Conservation (phyloP, 2,329 filamentous ascomycete genomes). For the Penicillium aurantiogriseum region DNA sequence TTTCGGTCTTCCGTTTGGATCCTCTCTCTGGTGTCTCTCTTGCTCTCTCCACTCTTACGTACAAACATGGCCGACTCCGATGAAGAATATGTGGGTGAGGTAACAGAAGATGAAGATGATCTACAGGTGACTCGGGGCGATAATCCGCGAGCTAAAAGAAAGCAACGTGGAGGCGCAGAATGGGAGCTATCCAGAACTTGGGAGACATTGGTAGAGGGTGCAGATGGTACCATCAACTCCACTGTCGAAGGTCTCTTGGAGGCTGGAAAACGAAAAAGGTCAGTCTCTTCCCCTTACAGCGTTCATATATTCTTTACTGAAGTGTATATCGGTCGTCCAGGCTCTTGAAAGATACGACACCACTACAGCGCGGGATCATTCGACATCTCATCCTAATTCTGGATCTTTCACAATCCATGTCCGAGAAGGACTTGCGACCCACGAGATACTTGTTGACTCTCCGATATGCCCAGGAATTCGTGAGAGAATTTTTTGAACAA, state of each 20-base stretch:
- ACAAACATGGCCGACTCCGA: slow-evolving; percentile 47
- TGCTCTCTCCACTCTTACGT: not conserved
- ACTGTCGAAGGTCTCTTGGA: slow-evolving; percentile 72
- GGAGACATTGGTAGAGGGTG: slow-evolving; percentile 74
- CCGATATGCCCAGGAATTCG: slow-evolving; percentile 80
- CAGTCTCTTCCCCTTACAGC: slow-evolving; percentile 16
- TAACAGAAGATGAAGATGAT: slow-evolving; percentile 48
- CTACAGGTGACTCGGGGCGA: slow-evolving; percentile 22
- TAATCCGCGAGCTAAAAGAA: slow-evolving; percentile 34
- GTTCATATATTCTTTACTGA: slow-evolving; percentile 16
- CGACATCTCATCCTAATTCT: slow-evolving; percentile 89
- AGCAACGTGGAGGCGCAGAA: slow-evolving; percentile 40
- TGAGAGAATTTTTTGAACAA: slow-evolving; percentile 94
- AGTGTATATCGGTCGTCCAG: slow-evolving; percentile 46
- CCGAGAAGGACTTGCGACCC: slow-evolving; percentile 89
- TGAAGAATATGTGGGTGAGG: slow-evolving; percentile 53
- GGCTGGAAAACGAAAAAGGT: slow-evolving; percentile 76
- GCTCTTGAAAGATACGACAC: slow-evolving; percentile 87
- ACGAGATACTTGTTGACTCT: slow-evolving; percentile 80
- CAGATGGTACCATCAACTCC: slow-evolving; percentile 72
- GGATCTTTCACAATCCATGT: slow-evolving; percentile 91
- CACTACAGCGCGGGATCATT: slow-evolving; percentile 93
- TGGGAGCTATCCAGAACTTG: slow-evolving; percentile 53
- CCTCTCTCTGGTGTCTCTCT: slow-evolving; percentile 6
- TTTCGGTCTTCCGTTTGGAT: slow-evolving; percentile 8